Percentiles rank a stretch among this genome's conserved stretches.
These are phyloP conservation scores for Tremellales sp. DNA, from an alignment of 1,284 basidiomycete genomes.

Conservation along the genomic window DNA sequence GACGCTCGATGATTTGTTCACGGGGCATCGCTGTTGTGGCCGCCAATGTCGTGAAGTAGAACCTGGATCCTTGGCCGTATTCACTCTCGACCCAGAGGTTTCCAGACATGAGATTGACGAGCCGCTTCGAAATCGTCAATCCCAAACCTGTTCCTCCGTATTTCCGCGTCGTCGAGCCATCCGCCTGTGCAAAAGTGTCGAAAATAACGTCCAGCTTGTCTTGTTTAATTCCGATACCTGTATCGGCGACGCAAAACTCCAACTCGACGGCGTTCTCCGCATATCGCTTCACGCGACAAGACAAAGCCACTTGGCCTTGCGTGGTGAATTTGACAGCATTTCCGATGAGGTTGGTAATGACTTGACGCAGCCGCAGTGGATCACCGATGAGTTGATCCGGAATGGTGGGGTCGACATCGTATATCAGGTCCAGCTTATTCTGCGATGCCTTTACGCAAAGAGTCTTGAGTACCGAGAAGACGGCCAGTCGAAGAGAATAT, in stretches of 20 bases:
- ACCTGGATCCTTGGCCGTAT: constrained; percentile 85
- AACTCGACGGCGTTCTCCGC: constrained; percentile 78
- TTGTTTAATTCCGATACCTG: constrained; percentile 98
- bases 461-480: constrained; percentile 97
- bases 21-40: constrained; percentile 52
- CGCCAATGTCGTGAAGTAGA: constrained; percentile 87
- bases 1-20: constrained; percentile 68
- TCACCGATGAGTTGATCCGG: constrained; percentile 97
- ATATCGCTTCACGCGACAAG: constrained; percentile 64
- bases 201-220: constrained; percentile 99
- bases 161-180: constrained; percentile 91
- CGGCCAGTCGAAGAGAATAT: constrained; percentile 94
- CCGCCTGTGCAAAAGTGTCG: constrained; percentile 98
- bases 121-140: constrained; percentile 89
- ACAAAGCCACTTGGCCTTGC: constrained; percentile 88
- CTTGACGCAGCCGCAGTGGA: constrained; percentile 82
- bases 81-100: constrained; percentile 98
- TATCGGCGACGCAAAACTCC: constrained; percentile 96
- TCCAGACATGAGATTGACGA: constrained; percentile 96
- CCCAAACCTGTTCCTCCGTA: constrained; percentile 97
- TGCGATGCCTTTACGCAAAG: constrained; percentile 96
- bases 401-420: constrained; percentile 92
- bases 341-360: constrained; percentile 82
- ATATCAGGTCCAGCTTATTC: constrained; percentile 94
- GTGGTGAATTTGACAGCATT: constrained; percentile 96